Base-by-base conservation (phyloP, 2,329 filamentous ascomycete species). In the Dothideomycetidae sp. region DNA sequence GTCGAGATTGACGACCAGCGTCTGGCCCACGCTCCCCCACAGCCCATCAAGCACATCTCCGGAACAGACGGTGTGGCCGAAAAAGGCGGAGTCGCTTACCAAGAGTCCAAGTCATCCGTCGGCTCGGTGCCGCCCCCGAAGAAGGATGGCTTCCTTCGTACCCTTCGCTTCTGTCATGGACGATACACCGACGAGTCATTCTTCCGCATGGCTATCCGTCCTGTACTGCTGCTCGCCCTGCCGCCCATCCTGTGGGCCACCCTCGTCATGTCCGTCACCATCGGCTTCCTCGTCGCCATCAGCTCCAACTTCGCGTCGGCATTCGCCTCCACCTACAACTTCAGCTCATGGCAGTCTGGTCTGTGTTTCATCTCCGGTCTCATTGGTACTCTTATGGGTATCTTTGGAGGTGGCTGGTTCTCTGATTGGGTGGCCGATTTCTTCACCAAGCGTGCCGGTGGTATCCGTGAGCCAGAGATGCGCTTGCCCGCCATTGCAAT, bases 221-320 rank as follows among this genome's bases (percentile, higher is more conserved):
- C 70, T 1, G 48, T 73, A 13, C 56, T 61, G 2, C 52, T 73
- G 17, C 40, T 49, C 9, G 39, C 60, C 2, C 56, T 74, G 1
- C 70, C 70, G 4, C 60, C 66, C 0, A 64, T 74, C 0, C 52
- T 73, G 2, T 73, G 69, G 69, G 66, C 66, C 3, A 65, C 69
- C 9, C 53, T 71, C 2, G 63, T 71, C 12, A 62, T 68, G 53
- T 60, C 68, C 1, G 67, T 66, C 3, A 70, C 68, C 1, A 69
- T 73, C 38, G 68, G 68, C 1, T 72, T 73, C 47, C 50, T 70
- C 1, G 47, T 59, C 55, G 55, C 54, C 10, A 53, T 58, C 26
- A 39, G 47, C 5, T 51, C 50, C 14, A 55, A 53, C 38, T 50
- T 54, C 30, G 50, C 50, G 1, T 35, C 43, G 5, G 52, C 53